These are phyloP conservation scores for Rhizopogon vesiculosus DNA, from an alignment of 768 basidiomycete species.

Conservation along the genomic window DNA sequence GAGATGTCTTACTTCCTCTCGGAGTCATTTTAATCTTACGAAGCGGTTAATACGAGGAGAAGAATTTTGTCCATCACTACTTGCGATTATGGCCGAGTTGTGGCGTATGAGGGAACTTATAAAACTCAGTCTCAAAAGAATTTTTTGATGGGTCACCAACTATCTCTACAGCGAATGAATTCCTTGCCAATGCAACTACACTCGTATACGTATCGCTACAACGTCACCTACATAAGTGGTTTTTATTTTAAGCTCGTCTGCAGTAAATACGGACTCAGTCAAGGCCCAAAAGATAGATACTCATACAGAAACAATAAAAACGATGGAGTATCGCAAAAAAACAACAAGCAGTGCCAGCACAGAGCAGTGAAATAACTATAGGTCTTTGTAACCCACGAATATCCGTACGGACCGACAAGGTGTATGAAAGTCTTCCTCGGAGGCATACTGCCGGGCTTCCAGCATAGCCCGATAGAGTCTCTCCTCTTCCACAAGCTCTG, in stretches of 20 bases:
- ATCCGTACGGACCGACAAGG: conserved; percentile 59
- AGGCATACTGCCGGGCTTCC: conserved; percentile 49
- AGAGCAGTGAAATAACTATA: neutral
- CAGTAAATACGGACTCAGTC: neutral
- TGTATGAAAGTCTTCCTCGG: conserved; percentile 45
- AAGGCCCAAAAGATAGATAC: neutral
- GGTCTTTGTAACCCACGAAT: conserved; percentile 53
- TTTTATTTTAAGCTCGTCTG: neutral
- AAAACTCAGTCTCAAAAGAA: no score
- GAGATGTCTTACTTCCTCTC: no score
- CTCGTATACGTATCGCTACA: conserved; percentile 3
- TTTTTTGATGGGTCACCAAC: no score
- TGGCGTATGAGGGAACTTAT: no score
- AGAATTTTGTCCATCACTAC: no score
- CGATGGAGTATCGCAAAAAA: neutral
- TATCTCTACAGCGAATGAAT: no score
- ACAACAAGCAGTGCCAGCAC: neutral
- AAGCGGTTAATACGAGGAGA: no score
- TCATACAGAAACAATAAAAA: neutral
- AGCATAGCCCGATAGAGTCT: conserved; percentile 56
- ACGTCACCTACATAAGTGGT: neutral
- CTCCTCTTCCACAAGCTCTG: conserved; percentile 66
- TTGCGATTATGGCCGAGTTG: no score
- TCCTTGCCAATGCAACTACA: neutral
- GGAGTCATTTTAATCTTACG: no score